Evolutionary conservation across 169 alveolate genomes (phyloP).

Genomic region (Perkinsus marinus): DNA sequence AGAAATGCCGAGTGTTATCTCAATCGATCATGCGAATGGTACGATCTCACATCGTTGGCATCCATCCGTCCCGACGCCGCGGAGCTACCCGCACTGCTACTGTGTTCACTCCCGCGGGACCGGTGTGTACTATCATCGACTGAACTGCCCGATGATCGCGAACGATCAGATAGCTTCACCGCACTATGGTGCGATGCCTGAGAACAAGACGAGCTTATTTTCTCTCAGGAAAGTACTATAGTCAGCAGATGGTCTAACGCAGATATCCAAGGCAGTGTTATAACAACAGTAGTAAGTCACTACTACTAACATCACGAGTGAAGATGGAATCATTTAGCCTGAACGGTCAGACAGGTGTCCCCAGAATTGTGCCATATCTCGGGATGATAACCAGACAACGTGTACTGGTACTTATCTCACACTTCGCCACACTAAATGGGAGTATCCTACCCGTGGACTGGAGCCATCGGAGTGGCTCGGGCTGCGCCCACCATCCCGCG

Average conservation of each 20-base stretch:
- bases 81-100: background rate
- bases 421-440: too few species aligned
- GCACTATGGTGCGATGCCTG: background rate
- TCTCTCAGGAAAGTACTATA: too few species aligned
- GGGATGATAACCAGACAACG: too few species aligned
- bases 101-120: background rate
- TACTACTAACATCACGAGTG: too few species aligned
- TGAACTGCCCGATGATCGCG: background rate
- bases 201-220: background rate
- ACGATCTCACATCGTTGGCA: background rate
- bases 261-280: too few species aligned
- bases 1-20: background rate
- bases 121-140: background rate
- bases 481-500: background rate
- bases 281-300: too few species aligned
- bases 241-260: too few species aligned
- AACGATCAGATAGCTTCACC: background rate
- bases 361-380: too few species aligned
- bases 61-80: background rate
- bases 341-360: too few species aligned
- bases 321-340: too few species aligned
- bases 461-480: background rate
- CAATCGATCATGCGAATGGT: background rate
- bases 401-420: too few species aligned
- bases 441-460: too few species aligned